Conservation (phyloP, 148 eudicot genomes). For the Polygonum maritimum region DNA sequence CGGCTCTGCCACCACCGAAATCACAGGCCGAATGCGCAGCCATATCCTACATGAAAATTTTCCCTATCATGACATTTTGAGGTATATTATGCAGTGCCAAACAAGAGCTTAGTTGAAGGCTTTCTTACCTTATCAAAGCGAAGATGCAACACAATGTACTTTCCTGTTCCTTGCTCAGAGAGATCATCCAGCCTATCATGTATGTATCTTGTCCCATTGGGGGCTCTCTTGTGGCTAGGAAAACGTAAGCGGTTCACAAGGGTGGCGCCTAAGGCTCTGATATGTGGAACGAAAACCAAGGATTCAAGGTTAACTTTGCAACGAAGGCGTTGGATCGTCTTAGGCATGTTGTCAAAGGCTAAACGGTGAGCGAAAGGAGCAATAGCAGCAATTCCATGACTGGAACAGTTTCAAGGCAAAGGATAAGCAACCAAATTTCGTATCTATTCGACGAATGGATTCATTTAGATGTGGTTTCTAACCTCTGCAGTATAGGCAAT, state of each 20-base stretch:
- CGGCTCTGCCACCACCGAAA: constrained; percentile 96
- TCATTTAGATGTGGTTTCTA: not conserved
- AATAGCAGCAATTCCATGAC: constrained; percentile 87
- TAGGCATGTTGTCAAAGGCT: constrained; percentile 79
- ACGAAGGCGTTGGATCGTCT: constrained; percentile 68
- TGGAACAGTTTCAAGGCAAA: constrained; percentile 53
- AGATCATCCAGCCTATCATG: constrained; percentile 12
- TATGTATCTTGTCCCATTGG: constrained; percentile 14
- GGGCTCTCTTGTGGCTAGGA: constrained; percentile 19
- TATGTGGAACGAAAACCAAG: constrained; percentile 70
- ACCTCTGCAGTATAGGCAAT: constrained; percentile 73
- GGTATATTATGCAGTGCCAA: not conserved
- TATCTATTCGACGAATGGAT: no score
- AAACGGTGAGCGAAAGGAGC: constrained; percentile 95
- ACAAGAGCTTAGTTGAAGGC: constrained; percentile 21
- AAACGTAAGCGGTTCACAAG: constrained; percentile 57
- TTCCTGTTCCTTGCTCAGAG: constrained; percentile 43
- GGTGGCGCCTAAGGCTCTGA: constrained; percentile 58
- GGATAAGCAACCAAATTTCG: no score
- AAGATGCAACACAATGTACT: constrained; percentile 83
- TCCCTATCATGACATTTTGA: no score
- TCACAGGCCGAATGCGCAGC: constrained; percentile 99
- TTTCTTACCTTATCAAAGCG: constrained; percentile 87
- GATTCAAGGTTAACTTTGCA: constrained; percentile 93
- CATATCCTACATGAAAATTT: constrained; percentile 60